Percentiles rank a stretch among this genome's conserved stretches.
Conservation (phyloP, 805 yeast species). For the Cyberlindnera bimundalis region DNA sequence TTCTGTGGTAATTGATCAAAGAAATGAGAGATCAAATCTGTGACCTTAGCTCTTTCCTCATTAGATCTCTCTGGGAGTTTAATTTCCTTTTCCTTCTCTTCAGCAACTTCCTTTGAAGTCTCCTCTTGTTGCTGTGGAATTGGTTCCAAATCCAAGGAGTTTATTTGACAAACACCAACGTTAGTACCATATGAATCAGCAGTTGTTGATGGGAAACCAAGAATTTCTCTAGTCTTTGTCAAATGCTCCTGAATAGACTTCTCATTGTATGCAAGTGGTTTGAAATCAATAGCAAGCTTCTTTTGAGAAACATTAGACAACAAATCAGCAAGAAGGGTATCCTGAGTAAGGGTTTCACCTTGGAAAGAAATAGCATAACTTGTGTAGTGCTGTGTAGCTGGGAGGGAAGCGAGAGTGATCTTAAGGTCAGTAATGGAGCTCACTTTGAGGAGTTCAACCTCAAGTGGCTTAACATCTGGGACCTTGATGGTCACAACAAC, state of each 20-base stretch:
- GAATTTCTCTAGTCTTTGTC: slow-evolving; percentile 55
- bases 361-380: slow-evolving; percentile 46
- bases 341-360: slow-evolving; percentile 32
- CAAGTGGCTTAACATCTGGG: slow-evolving; percentile 18
- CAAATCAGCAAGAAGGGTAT: slow-evolving; percentile 29
- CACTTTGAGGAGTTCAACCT: slow-evolving; percentile 20
- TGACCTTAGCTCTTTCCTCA: slow-evolving; percentile 21
- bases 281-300: slow-evolving; percentile 42
- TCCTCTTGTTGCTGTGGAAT: slow-evolving; percentile 14
- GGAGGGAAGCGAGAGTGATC: slow-evolving; percentile 54
- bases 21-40: slow-evolving; percentile 20
- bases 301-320: slow-evolving; percentile 20
- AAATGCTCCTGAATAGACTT: slow-evolving; percentile 61
- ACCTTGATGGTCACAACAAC: slow-evolving; percentile 12
- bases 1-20: slow-evolving; percentile 23
- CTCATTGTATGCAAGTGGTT: slow-evolving; percentile 57
- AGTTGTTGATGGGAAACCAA: slow-evolving; percentile 46
- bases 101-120: slow-evolving; percentile 10
- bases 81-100: slow-evolving; percentile 12
- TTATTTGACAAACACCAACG: slow-evolving; percentile 50
- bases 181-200: slow-evolving; percentile 35
- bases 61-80: slow-evolving; percentile 25
- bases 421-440: slow-evolving; percentile 57
- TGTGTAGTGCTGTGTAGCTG: slow-evolving; percentile 57
- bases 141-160: slow-evolving; percentile 36